Evolutionary conservation across 2,329 filamentous ascomycete species (phyloP).

Genomic region (Xylaria polymorpha): DNA sequence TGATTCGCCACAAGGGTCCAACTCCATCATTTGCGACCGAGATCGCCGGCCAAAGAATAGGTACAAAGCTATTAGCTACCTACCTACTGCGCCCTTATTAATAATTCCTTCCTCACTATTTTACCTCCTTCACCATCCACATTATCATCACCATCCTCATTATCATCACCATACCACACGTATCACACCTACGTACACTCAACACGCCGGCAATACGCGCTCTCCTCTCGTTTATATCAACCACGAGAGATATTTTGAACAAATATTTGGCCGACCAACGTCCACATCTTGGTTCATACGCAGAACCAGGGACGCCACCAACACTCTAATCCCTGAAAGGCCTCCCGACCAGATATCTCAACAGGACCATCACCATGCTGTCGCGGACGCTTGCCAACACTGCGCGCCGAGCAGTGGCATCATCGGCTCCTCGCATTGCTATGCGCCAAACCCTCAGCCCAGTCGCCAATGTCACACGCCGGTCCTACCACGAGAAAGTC

Average conservation of each 20-base stretch:
- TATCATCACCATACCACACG: not conserved
- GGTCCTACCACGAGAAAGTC: conserved; percentile 68
- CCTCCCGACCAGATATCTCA: conserved; percentile 15
- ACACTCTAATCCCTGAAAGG: not conserved
- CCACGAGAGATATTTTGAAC: conserved; percentile 16
- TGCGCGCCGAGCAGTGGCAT: conserved; percentile 58
- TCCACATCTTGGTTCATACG: conserved; percentile 9
- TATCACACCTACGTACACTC: conserved; percentile 5
- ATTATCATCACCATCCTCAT: conserved; percentile 25
- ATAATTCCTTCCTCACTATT: conserved; percentile 26
- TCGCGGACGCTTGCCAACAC: conserved; percentile 56
- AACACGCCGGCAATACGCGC: not conserved
- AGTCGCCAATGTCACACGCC: conserved; percentile 55
- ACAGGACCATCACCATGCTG: conserved; percentile 54
- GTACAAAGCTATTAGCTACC: conserved; percentile 41
- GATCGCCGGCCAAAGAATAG: conserved; percentile 45
- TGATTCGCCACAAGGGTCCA: conserved; percentile 48
- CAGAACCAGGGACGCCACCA: conserved; percentile 13
- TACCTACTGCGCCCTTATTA: conserved; percentile 10
- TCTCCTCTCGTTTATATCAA: not conserved
- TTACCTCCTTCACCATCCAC: conserved; percentile 18
- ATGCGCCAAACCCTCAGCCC: conserved; percentile 57
- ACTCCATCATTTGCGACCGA: conserved; percentile 48
- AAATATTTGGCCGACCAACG: not conserved
- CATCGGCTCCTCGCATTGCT: conserved; percentile 54